Conservation (phyloP, 176 grass and related monocot genomes). For the Hordeum marinum region DNA sequence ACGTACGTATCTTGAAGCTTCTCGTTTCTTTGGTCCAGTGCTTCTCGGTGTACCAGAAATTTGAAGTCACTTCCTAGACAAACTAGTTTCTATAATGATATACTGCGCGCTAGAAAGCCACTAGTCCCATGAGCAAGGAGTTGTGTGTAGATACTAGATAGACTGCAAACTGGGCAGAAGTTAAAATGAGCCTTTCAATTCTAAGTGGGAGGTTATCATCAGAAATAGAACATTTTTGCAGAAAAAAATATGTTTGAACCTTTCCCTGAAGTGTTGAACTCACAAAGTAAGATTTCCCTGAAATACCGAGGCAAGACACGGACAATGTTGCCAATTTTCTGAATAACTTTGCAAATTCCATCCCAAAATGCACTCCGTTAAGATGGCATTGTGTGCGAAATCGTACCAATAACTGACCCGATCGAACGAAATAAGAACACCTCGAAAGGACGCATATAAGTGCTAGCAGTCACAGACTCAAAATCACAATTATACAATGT, state of each 20-base stretch:
- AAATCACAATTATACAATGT: not conserved
- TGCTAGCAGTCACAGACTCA: not conserved
- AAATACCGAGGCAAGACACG: not conserved
- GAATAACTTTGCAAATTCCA: too few species aligned
- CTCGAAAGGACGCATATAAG: not conserved
- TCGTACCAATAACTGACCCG: too few species aligned
- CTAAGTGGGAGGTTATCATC: not conserved
- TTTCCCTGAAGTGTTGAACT: too few species aligned
- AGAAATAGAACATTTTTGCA: not conserved
- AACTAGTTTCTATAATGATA: not conserved
- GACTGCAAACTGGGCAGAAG: too few species aligned
- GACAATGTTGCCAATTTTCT: too few species aligned
- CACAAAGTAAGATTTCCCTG: not conserved
- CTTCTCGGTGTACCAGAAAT: not conserved
- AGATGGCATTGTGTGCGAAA: not conserved
- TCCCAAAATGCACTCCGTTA: not conserved
- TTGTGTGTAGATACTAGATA: too few species aligned
- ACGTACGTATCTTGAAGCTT: conserved; percentile 39
- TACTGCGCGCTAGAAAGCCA: too few species aligned
- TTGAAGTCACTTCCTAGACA: not conserved
- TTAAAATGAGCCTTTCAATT: conserved; percentile 17
- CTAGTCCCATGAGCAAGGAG: too few species aligned
- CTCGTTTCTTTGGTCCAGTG: not conserved
- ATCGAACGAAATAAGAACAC: too few species aligned
- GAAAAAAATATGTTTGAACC: too few species aligned